These are phyloP conservation scores for Aspergillus taichungensis DNA, from an alignment of 495 filamentous ascomycete genomes.

Conservation along the genomic window DNA sequence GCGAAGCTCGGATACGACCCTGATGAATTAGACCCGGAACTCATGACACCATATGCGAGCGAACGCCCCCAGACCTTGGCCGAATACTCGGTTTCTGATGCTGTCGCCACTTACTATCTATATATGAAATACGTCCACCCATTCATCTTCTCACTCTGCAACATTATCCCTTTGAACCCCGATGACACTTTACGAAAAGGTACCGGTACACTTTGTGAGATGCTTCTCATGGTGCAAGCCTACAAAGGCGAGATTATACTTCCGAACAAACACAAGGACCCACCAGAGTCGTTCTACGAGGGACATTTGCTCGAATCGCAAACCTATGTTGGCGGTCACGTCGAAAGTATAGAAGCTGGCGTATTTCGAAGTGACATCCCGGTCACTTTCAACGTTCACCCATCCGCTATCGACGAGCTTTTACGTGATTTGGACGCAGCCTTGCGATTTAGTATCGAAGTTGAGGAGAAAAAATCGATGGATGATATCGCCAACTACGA, in stretches of 20 bases:
- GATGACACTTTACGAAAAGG: constrained; percentile 92
- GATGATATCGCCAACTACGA: constrained; percentile 90
- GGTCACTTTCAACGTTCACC: constrained; percentile 81
- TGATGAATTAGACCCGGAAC: constrained; percentile 92
- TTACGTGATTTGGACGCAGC: constrained; percentile 82
- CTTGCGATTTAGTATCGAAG: constrained; percentile 79
- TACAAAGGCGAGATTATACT: constrained; percentile 86
- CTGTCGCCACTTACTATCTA: constrained; percentile 96
- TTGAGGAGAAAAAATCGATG: constrained; percentile 90
- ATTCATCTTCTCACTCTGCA: constrained; percentile 98
- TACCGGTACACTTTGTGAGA: constrained; percentile 95
- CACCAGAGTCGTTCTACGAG: constrained; percentile 90
- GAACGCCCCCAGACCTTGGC: constrained; percentile 90
- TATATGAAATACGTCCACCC: constrained; percentile 99
- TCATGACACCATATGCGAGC: constrained; percentile 91
- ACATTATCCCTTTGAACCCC: constrained; percentile 85
- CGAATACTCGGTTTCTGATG: constrained; percentile 98
- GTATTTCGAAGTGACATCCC: constrained; percentile 96
- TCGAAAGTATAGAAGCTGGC: constrained; percentile 98
- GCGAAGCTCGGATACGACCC: constrained; percentile 98
- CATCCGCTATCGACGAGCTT: constrained; percentile 80
- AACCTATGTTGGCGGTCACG: constrained; percentile 97
- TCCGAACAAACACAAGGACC: constrained; percentile 91
- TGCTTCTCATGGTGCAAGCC: constrained; percentile 98
- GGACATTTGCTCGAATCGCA: constrained; percentile 93